Evolutionary conservation across 768 basidiomycete species (phyloP).

Genomic region (Lepiota venenata): DNA sequence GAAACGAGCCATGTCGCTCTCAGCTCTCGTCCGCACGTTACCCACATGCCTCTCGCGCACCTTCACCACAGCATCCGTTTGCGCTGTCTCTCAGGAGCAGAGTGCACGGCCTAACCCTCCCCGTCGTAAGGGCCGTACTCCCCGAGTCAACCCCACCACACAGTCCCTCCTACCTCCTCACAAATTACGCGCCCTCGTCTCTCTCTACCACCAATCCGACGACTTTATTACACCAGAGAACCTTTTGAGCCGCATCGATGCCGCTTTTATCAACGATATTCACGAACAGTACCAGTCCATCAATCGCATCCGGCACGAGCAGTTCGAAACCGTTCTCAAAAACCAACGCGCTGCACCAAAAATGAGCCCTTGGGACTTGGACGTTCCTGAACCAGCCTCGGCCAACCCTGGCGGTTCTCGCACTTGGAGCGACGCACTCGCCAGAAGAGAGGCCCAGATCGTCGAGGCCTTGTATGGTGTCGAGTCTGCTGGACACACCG

Average conservation of each 20-base stretch:
- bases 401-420: neutral
- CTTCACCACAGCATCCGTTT: neutral
- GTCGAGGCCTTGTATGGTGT: conserved; percentile 53
- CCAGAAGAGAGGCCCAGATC: conserved; percentile 39
- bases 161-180: conserved; percentile 44
- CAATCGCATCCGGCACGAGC: conserved; percentile 13
- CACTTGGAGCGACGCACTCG: conserved; percentile 25
- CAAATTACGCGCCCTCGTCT: conserved; percentile 69
- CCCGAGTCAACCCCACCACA: conserved; percentile 18
- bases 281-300: neutral
- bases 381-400: conserved; percentile 7
- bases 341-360: conserved; percentile 29
- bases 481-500: conserved; percentile 16
- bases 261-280: conserved; percentile 43
- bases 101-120: neutral
- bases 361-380: conserved; percentile 34
- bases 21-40: neutral
- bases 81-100: neutral
- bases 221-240: conserved; percentile 70
- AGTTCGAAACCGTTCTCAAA: conserved; percentile 18
- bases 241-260: conserved; percentile 60
- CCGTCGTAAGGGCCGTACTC: conserved; percentile 7
- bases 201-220: conserved; percentile 75
- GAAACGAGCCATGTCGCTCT: neutral
- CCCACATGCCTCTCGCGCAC: conserved; percentile 1